Base-by-base conservation (phyloP, 2,329 filamentous ascomycete genomes). In the Tolypocladium ophioglossoides region DNA sequence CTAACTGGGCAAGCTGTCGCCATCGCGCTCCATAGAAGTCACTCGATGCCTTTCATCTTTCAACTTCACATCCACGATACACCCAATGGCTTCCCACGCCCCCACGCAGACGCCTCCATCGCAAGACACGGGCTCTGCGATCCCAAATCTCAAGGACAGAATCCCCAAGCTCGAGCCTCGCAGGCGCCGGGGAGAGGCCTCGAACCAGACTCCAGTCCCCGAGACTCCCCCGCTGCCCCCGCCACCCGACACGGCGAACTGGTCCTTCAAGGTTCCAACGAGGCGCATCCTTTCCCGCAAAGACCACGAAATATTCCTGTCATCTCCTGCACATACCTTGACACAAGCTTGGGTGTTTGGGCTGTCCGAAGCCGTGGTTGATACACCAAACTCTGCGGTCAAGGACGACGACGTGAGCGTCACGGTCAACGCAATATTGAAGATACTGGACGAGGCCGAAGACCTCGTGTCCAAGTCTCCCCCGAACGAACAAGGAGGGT, bases 311-410 rank as follows among this genome's bases (percentile, higher is more conserved):
- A 72, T 90, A 4, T 99, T 97, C 64, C 78, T 91, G 20, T 73
- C 80, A 0, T 96, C 91, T 0, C 77, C 85, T 0, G 86, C 91
- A 8, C 87, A 89, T 68, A 77, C 76, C 9, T 79, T 97, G 41
- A 79, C 99, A 46, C 75, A 88, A 55, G 83, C 88, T 22, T 99
- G 96, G 72, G 78, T 96, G 57, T 96, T 96, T 70, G 81, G 82
- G 11, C 82, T 99, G 24, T 85, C 91, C 47, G 91, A 96, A 63
- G 84, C 87, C 4, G 88, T 96, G 47, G 75, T 83, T 51, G 84
- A 88, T 64, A 82, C 77, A 32, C 82, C 86, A 8, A 79, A 86
- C 58, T 86, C 86, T 2, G 75, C 85, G 7, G 71, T 83, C 55
- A 62, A 62, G 44, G 75, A 77, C 30, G 73, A 79, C n/a, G 75